Percentiles rank a stretch among this genome's conserved stretches.
Conservation (phyloP, 352 stramenopile species). For the Phytopythium chamaehyphon region DNA sequence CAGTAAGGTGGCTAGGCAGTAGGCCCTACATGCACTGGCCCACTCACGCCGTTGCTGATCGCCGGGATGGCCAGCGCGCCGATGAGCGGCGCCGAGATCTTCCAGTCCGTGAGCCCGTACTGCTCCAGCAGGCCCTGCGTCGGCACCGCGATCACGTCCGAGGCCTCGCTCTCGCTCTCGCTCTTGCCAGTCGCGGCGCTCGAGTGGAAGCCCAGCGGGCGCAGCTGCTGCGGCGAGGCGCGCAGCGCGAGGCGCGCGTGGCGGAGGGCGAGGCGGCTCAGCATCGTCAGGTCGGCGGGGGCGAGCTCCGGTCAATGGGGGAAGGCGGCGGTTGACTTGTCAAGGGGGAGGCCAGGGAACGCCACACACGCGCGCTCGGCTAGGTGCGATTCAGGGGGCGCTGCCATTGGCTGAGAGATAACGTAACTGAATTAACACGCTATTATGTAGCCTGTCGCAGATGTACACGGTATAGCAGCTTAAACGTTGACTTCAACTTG, state of each 20-base stretch:
- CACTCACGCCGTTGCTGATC: conserved; percentile 80
- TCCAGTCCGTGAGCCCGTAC: conserved; percentile 78
- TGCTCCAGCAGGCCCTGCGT: conserved; percentile 56
- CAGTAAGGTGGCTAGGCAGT: too few species aligned
- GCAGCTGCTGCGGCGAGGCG: conserved; percentile 35
- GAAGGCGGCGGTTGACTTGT: conserved; percentile 3
- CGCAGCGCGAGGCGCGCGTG: conserved; percentile 46
- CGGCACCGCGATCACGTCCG: conserved; percentile 33
- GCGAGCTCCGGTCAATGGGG: not conserved
- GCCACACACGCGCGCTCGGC: too few species aligned
- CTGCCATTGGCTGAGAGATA: too few species aligned
- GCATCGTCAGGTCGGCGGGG: conserved; percentile 33
- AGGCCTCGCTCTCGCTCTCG: conserved; percentile 43
- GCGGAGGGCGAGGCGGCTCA: conserved; percentile 72
- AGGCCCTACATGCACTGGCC: too few species aligned
- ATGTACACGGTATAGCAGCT: too few species aligned
- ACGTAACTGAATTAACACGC: too few species aligned
- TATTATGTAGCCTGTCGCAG: too few species aligned
- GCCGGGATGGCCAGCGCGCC: conserved; percentile 66
- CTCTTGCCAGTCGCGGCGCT: too few species aligned
- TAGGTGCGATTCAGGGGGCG: too few species aligned
- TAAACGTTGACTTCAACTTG: too few species aligned
- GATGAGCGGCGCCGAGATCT: conserved; percentile 75
- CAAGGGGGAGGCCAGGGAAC: conserved; percentile 1
- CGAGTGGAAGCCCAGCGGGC: conserved; percentile 52